These are phyloP conservation scores for Obelidium mucronatum DNA, from an alignment of 192 early-diverging fungal species.

Conservation along the genomic window DNA sequence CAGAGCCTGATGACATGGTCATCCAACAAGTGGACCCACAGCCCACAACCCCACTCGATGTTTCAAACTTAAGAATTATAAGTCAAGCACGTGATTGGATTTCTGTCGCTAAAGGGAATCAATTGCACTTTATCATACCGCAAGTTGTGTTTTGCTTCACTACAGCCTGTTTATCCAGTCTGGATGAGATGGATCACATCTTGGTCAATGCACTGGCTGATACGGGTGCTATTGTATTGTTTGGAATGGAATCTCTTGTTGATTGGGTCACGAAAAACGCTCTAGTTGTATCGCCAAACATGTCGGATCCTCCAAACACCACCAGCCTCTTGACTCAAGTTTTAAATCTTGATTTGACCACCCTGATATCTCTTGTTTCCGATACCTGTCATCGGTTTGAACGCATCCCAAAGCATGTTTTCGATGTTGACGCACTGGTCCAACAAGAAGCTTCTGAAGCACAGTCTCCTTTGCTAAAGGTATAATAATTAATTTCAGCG, in stretches of 20 bases:
- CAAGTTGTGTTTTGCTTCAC: slow-evolving; percentile 50
- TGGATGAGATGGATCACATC: not conserved
- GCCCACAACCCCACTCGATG: not conserved
- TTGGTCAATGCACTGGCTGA: not conserved
- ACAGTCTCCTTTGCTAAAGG: slow-evolving; percentile 28
- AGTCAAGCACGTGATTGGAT: slow-evolving; percentile 44
- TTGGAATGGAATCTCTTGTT: not conserved
- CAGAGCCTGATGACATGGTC: too few species aligned
- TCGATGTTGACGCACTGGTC: slow-evolving; percentile 44
- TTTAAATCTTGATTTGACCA: slow-evolving; percentile 57
- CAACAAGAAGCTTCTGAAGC: slow-evolving; percentile 43
- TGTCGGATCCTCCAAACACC: not conserved
- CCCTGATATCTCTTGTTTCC: slow-evolving; percentile 46
- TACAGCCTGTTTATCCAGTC: not conserved
- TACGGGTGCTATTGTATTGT: slow-evolving; percentile 3
- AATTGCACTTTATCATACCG: slow-evolving; percentile 45
- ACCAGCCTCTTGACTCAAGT: slow-evolving; percentile 19
- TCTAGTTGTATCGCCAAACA: not conserved
- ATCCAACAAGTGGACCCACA: not conserved
- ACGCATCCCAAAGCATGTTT: slow-evolving; percentile 42
- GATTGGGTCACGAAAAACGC: not conserved
- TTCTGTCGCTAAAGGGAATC: slow-evolving; percentile 45
- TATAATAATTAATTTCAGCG: too few species aligned
- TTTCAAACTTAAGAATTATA: slow-evolving; percentile 34
- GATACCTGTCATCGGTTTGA: slow-evolving; percentile 43